These are phyloP conservation scores for Globisporangium paddicum DNA, from an alignment of 352 stramenopile genomes.

Conservation along the genomic window DNA sequence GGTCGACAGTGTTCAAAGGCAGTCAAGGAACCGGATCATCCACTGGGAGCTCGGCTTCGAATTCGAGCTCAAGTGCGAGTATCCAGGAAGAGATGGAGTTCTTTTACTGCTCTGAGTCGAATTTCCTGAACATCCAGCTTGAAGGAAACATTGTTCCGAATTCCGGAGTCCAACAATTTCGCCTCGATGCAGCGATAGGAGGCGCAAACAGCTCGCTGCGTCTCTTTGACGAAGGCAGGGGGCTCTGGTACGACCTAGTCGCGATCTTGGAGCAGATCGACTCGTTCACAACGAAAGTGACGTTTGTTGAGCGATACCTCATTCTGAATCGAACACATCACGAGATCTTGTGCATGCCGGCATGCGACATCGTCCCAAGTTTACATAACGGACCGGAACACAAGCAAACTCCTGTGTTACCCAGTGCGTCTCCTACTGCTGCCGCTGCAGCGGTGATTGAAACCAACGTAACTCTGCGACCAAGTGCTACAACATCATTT, in stretches of 20 bases:
- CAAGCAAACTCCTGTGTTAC: slow-evolving; percentile 6
- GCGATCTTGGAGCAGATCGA: slow-evolving; percentile 66
- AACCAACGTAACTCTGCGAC: slow-evolving; percentile 19
- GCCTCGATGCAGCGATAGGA: slow-evolving; percentile 41
- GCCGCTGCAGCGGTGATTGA: slow-evolving; percentile 10
- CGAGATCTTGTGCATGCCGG: slow-evolving; percentile 42
- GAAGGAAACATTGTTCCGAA: slow-evolving; percentile 46
- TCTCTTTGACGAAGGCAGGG: slow-evolving; percentile 64
- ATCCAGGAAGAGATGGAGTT: slow-evolving; percentile 36
- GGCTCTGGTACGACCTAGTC: slow-evolving; percentile 76
- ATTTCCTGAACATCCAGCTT: slow-evolving; percentile 55
- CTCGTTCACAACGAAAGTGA: slow-evolving; percentile 64
- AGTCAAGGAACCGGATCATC: background rate
- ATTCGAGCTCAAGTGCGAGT: background rate
- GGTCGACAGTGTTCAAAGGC: slow-evolving; percentile 17
- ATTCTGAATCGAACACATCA: slow-evolving; percentile 70
- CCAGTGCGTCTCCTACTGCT: slow-evolving; percentile 9
- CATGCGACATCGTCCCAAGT: slow-evolving; percentile 33
- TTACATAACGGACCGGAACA: background rate
- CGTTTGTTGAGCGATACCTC: slow-evolving; percentile 79
- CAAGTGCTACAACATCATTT: slow-evolving; percentile 52
- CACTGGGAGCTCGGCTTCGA: background rate
- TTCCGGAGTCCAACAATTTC: slow-evolving; percentile 58
- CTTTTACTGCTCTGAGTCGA: slow-evolving; percentile 72
- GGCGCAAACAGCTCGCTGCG: slow-evolving; percentile 63